A percentile compares a stretch with the other conserved stretches of the same genome.
Conservation (phyloP, 2,329 filamentous ascomycete genomes). For the Cyphellophora europaea region DNA sequence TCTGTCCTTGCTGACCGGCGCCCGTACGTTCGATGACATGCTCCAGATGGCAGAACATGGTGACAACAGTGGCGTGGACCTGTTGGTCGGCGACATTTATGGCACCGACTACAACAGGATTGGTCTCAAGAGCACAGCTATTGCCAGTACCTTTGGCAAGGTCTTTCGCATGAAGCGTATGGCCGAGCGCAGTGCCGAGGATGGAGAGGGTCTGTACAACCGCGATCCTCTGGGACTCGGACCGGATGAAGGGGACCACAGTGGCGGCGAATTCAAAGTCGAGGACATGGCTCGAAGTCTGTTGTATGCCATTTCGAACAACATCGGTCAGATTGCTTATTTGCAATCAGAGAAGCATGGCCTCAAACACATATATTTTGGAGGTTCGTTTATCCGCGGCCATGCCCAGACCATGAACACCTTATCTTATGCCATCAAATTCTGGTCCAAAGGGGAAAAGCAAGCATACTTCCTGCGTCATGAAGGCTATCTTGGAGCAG, state of each 20-base stretch:
- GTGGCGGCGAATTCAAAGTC: slow-evolving; percentile 51
- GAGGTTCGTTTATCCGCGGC: slow-evolving; percentile 90
- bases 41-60: slow-evolving; percentile 80
- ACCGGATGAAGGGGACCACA: slow-evolving; percentile 26
- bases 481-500: slow-evolving; percentile 88
- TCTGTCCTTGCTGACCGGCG: slow-evolving; percentile 83
- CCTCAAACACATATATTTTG: slow-evolving; percentile 91
- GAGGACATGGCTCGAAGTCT: slow-evolving; percentile 86
- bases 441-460: slow-evolving; percentile 90
- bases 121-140: slow-evolving; percentile 87
- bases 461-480: slow-evolving; percentile 94
- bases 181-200: slow-evolving; percentile 70
- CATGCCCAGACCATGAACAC: slow-evolving; percentile 98
- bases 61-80: slow-evolving; percentile 88
- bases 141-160: slow-evolving; percentile 93
- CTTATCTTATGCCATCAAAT: slow-evolving; percentile 89
- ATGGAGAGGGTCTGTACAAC: slow-evolving; percentile 51
- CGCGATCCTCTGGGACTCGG: slow-evolving; percentile 26
- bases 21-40: slow-evolving; percentile 96
- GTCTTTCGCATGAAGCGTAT: slow-evolving; percentile 87
- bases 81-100: slow-evolving; percentile 97
- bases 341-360: slow-evolving; percentile 94
- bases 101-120: slow-evolving; percentile 89
- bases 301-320: slow-evolving; percentile 65
- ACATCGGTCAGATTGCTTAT: slow-evolving; percentile 78